phyloP scores from a whole-genome alignment of 257 asterid genomes.

The Lycium barbarum region DNA sequence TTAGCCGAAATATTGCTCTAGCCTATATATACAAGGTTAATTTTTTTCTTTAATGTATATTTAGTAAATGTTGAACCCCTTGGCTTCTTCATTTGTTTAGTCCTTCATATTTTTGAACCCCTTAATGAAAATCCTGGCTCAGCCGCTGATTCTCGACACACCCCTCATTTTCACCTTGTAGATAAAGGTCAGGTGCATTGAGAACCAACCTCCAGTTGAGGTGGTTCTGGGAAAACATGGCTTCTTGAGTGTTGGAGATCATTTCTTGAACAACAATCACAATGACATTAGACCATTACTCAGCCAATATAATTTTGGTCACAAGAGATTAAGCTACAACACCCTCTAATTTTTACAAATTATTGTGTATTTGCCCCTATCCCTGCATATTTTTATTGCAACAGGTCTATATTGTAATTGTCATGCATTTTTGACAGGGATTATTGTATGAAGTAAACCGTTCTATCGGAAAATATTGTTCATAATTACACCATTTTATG shows the following conservation, averaged over 20 bases:
- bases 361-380: background rate
- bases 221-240: slow-evolving; percentile 62
- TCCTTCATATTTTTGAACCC: no score
- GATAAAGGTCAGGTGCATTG: slow-evolving; percentile 61
- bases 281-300: background rate
- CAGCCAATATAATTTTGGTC: background rate
- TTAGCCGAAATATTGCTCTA: no score
- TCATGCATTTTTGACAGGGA: background rate
- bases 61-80: no score
- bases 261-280: slow-evolving; percentile 41
- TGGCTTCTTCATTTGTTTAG: no score
- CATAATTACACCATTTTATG: background rate
- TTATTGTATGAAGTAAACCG: background rate
- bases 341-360: background rate
- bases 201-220: slow-evolving; percentile 64
- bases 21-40: no score
- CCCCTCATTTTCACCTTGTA: background rate
- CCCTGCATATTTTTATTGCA: background rate
- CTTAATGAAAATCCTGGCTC: no score
- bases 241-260: slow-evolving; percentile 72
- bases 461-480: background rate
- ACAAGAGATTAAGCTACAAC: background rate
- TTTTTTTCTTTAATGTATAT: no score
- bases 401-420: background rate
- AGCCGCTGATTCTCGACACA: background rate